phyloP scores from a whole-genome alignment of 805 yeast species.

The Candida krabiensis region DNA sequence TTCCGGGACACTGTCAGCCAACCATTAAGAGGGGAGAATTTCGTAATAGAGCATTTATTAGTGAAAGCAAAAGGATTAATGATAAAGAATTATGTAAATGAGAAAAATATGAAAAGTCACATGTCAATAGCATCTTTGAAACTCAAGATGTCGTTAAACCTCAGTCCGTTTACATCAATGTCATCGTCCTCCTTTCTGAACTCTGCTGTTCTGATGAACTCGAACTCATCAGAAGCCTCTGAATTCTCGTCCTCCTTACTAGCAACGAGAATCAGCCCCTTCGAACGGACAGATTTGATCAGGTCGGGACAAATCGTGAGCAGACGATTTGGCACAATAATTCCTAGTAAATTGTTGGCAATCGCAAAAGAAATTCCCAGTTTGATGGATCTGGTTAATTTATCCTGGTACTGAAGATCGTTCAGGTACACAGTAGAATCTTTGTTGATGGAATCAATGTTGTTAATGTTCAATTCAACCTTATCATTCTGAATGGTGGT shows the following conservation, averaged over 20 bases:
- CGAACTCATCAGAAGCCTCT: slow-evolving; percentile 5
- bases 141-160: slow-evolving; percentile 61
- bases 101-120: too few species aligned
- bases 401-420: slow-evolving; percentile 37
- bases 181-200: slow-evolving; percentile 31
- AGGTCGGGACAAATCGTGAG: slow-evolving; percentile 73
- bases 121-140: slow-evolving; percentile 59
- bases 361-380: slow-evolving; percentile 82
- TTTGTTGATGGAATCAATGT: slow-evolving; percentile 36
- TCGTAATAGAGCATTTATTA: too few species aligned
- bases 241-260: slow-evolving; percentile 22
- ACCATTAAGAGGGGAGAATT: too few species aligned
- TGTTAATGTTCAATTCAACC: slow-evolving; percentile 32
- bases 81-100: too few species aligned
- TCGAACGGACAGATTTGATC: slow-evolving; percentile 69
- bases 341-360: slow-evolving; percentile 80
- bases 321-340: slow-evolving; percentile 72
- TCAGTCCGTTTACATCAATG: slow-evolving; percentile 59
- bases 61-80: too few species aligned
- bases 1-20: too few species aligned
- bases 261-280: slow-evolving; percentile 82
- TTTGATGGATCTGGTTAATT: slow-evolving; percentile 66
- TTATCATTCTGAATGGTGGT: slow-evolving; percentile 5
- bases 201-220: slow-evolving; percentile 19
- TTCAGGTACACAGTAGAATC: slow-evolving; percentile 34